Evolutionary conservation across 331 rosid species (phyloP).

Genomic region (Prunus yedoensis): DNA sequence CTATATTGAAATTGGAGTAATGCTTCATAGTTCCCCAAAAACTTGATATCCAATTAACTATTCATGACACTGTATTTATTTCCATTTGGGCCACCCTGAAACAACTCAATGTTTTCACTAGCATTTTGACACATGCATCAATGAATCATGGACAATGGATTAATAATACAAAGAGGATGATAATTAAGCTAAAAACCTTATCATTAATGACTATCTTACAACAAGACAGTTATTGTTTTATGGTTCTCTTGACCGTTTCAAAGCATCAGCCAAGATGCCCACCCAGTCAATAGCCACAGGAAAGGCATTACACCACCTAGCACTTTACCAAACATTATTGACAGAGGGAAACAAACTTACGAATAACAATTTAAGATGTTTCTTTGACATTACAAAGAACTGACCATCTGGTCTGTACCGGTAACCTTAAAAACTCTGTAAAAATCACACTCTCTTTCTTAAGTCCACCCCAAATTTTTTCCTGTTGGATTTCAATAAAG

Average conservation of each 20-base stretch:
- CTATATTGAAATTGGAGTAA: slow-evolving; percentile 1
- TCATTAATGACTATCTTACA: neutral
- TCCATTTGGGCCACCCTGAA: neutral
- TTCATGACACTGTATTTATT: neutral
- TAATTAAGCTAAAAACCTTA: neutral
- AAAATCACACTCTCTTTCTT: neutral
- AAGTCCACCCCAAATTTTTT: neutral
- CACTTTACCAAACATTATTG: neutral
- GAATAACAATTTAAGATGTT: neutral
- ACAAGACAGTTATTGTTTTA: neutral
- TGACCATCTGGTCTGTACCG: neutral
- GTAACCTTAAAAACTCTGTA: neutral
- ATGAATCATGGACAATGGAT: neutral
- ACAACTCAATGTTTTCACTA: neutral
- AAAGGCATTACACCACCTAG: neutral
- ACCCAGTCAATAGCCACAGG: slow-evolving; percentile 4
- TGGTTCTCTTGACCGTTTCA: neutral
- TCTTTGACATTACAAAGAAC: neutral
- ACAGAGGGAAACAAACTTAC: slow-evolving; percentile 1
- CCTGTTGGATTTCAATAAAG: neutral
- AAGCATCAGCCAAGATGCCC: slow-evolving; percentile 2
- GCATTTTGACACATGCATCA: neutral
- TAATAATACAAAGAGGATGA: neutral
- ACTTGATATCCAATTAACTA: neutral
- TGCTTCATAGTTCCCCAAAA: neutral